phyloP scores from a whole-genome alignment of 495 filamentous ascomycete genomes.

The Daldinia decipiens region DNA sequence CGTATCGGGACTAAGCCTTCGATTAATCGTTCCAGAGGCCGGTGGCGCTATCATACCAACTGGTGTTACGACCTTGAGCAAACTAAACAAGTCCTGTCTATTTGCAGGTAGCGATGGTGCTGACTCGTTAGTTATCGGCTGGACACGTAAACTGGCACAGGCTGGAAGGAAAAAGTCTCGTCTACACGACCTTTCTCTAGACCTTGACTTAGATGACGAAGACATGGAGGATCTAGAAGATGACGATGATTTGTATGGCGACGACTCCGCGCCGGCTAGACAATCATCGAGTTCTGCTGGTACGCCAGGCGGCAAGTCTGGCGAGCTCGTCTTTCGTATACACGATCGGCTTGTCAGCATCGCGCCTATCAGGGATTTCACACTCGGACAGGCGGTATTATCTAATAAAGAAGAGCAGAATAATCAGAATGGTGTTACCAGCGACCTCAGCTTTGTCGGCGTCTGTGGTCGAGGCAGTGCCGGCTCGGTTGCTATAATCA shows the following conservation, averaged over 20 bases:
- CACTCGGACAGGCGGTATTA: constrained; percentile 34
- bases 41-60: constrained; percentile 70
- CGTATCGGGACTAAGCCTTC: constrained; percentile 83
- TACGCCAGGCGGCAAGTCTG: constrained; percentile 54
- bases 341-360: constrained; percentile 81
- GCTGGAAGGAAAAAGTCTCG: constrained; percentile 62
- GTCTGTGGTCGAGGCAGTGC: constrained; percentile 74
- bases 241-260: constrained; percentile 72
- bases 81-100: constrained; percentile 73
- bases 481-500: constrained; percentile 78
- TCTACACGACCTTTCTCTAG: constrained; percentile 48
- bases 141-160: constrained; percentile 68
- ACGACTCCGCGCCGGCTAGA: constrained; percentile 62
- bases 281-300: constrained; percentile 28
- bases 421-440: constrained; percentile 55
- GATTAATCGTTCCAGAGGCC: constrained; percentile 65
- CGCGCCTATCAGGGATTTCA: constrained; percentile 75
- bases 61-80: constrained; percentile 73
- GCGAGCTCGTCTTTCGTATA: constrained; percentile 76
- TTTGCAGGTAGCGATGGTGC: constrained; percentile 87
- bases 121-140: constrained; percentile 85
- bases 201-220: constrained; percentile 65
- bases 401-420: constrained; percentile 55
- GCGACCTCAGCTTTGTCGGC: constrained; percentile 76
- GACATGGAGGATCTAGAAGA: constrained; percentile 67